Evolutionary conservation across 495 filamentous ascomycete genomes (phyloP).

Genomic region (Melanomma pulvis-pyrius): DNA sequence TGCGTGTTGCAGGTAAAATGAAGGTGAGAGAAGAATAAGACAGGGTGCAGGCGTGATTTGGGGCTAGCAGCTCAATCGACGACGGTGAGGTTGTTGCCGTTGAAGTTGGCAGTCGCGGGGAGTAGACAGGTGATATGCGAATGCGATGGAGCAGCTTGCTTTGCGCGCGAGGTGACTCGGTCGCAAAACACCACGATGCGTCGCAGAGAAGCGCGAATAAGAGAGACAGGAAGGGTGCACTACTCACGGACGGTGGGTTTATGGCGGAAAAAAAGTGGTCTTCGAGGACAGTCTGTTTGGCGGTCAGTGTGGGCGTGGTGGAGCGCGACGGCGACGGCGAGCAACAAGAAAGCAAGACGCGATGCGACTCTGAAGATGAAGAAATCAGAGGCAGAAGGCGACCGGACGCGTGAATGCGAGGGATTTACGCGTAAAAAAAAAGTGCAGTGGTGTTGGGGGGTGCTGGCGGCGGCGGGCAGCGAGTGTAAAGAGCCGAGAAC

Average conservation of each 20-base stretch:
- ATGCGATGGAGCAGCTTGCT: not conserved
- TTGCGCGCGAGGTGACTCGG: conserved; percentile 14
- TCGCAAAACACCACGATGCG: conserved; percentile 21
- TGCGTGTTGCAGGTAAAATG: not conserved
- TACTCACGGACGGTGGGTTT: conserved; percentile 8
- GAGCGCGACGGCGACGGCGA: conserved; percentile 18
- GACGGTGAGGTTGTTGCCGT: not conserved
- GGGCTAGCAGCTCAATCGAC: not conserved
- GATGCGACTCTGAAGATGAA: conserved; percentile 2
- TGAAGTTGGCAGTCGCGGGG: not conserved
- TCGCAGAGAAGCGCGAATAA: conserved; percentile 2
- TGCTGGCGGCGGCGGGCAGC: not conserved
- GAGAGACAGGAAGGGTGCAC: not conserved
- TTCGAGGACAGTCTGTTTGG: conserved; percentile 4
- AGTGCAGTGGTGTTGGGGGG: conserved; percentile 4
- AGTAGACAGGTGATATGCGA: conserved; percentile 18
- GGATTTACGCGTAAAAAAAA: conserved; percentile 18
- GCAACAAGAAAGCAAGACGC: conserved; percentile 29
- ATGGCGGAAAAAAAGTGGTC: not conserved
- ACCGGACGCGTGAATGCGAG: conserved; percentile 2
- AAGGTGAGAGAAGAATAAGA: not conserved
- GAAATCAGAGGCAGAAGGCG: conserved; percentile 4
- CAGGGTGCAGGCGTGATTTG: not conserved
- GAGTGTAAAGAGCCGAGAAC: conserved; percentile 2
- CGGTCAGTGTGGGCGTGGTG: conserved; percentile 14